Evolutionary conservation across 352 stramenopile genomes (phyloP).

Genomic region (Peronospora belbahrii): DNA sequence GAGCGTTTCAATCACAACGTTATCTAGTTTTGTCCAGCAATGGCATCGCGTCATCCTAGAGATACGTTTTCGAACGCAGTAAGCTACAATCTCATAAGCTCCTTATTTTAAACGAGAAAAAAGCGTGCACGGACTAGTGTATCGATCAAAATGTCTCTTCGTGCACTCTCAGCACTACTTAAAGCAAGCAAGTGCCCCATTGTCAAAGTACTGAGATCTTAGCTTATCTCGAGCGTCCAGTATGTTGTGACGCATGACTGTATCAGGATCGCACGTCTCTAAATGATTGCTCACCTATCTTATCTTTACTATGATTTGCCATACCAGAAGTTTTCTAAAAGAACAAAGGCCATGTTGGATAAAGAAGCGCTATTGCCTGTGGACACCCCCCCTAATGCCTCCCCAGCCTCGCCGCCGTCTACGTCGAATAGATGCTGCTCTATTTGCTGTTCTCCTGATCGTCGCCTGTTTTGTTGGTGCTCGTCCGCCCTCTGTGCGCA

Average conservation of each 20-base stretch:
- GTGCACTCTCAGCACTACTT: too few species aligned
- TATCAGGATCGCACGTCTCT: constrained; percentile 8
- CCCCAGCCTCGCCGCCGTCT: constrained; percentile 17
- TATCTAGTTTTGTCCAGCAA: constrained; percentile 9
- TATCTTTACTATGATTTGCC: constrained; percentile 7
- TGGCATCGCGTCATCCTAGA: constrained; percentile 12
- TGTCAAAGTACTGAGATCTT: too few species aligned
- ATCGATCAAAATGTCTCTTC: constrained; percentile 30
- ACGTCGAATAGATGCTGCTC: constrained; percentile 41
- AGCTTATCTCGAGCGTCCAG: too few species aligned
- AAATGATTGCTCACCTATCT: constrained; percentile 5
- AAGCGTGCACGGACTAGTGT: constrained; percentile 42
- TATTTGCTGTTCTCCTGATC: constrained; percentile 38
- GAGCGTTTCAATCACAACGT: constrained; percentile 5
- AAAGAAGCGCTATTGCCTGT: constrained; percentile 19
- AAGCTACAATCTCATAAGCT: constrained; percentile 10
- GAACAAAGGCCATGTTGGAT: constrained; percentile 5
- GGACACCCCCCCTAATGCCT: constrained; percentile 1
- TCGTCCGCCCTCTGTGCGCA: constrained; percentile 32
- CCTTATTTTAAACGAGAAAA: too few species aligned
- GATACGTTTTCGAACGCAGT: constrained; percentile 2
- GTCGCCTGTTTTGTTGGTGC: constrained; percentile 46
- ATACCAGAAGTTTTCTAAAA: constrained; percentile 14
- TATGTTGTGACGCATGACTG: too few species aligned
- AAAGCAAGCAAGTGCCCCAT: too few species aligned